phyloP scores from a whole-genome alignment of 2,329 filamentous ascomycete species.

The Penicillium verrucosum region DNA sequence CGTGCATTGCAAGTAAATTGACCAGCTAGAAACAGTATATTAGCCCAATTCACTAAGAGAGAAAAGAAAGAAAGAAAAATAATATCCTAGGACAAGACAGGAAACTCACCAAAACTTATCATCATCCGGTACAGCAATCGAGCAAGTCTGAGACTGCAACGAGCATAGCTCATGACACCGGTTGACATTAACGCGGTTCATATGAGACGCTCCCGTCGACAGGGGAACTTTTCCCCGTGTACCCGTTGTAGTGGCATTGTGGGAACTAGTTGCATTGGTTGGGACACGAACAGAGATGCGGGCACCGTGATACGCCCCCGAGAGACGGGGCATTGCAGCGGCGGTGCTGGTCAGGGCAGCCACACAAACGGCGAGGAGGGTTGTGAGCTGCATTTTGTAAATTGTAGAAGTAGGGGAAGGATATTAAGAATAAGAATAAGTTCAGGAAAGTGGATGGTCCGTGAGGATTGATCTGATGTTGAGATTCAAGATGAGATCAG shows the following conservation, averaged over 20 bases:
- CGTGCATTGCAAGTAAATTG: conserved; percentile 19
- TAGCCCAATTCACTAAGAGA: not conserved
- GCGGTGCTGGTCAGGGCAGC: conserved; percentile 16
- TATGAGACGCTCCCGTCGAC: conserved; percentile 9
- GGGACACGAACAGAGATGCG: conserved; percentile 13
- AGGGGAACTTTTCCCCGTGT: conserved; percentile 9
- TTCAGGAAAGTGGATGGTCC: not conserved
- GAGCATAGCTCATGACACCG: conserved; percentile 26
- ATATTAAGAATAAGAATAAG: not conserved
- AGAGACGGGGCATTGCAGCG: conserved; percentile 18
- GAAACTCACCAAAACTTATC: conserved; percentile 25
- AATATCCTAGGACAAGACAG: too few species aligned
- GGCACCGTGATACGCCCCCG: conserved; percentile 15
- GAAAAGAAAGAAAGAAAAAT: not conserved
- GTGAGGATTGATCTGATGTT: not conserved
- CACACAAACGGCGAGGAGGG: conserved; percentile 11
- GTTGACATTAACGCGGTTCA: conserved; percentile 9
- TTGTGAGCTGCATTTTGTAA: conserved; percentile 22
- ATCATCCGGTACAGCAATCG: conserved; percentile 24
- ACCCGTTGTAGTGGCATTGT: conserved; percentile 18
- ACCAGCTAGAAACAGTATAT: conserved; percentile 11
- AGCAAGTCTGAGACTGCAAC: conserved; percentile 24
- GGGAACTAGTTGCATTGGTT: conserved; percentile 10
- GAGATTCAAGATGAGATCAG: not conserved
- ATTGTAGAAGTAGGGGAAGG: not conserved